Conservation (phyloP, 2,329 filamentous ascomycete genomes). For the Fusarium nanum region DNA sequence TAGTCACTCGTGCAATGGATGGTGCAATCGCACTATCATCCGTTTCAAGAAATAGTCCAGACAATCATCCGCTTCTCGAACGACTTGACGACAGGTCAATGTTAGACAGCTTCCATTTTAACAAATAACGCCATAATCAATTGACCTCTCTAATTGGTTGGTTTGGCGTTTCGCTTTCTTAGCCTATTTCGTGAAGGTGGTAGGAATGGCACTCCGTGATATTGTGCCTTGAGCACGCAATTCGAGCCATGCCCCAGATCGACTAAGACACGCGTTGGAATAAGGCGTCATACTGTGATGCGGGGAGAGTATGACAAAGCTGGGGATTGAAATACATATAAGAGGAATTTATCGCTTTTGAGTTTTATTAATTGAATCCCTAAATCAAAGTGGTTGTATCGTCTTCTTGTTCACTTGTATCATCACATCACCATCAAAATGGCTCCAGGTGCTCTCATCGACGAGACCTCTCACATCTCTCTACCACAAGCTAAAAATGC, state of each 20-base stretch:
- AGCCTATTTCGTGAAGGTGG: constrained; percentile 24
- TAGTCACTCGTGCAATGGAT: constrained; percentile 2
- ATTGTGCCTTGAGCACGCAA: constrained; percentile 44
- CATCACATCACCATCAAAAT: constrained; percentile 18
- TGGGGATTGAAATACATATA: constrained; percentile 13
- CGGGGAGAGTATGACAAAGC: constrained; percentile 32
- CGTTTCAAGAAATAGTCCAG: constrained; percentile 12
- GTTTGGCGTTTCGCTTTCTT: not conserved
- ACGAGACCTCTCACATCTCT: constrained; percentile 28
- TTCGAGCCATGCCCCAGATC: constrained; percentile 14
- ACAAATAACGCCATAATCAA: constrained; percentile 31
- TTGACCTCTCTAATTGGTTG: constrained; percentile 13
- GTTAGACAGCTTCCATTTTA: not conserved
- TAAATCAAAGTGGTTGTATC: not conserved
- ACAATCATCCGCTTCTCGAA: constrained; percentile 6
- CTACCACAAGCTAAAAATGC: constrained; percentile 42
- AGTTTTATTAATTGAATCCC: constrained; percentile 9
- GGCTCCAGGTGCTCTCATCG: constrained; percentile 45
- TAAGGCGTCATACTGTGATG: constrained; percentile 42
- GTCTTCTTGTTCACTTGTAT: not conserved
- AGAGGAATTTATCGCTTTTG: not conserved
- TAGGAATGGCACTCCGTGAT: constrained; percentile 46
- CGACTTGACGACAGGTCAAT: not conserved
- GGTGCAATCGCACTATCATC: constrained; percentile 23
- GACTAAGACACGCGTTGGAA: constrained; percentile 11